Conservation (phyloP, 164 flowering plant genomes). For the Litsea cubeba region DNA sequence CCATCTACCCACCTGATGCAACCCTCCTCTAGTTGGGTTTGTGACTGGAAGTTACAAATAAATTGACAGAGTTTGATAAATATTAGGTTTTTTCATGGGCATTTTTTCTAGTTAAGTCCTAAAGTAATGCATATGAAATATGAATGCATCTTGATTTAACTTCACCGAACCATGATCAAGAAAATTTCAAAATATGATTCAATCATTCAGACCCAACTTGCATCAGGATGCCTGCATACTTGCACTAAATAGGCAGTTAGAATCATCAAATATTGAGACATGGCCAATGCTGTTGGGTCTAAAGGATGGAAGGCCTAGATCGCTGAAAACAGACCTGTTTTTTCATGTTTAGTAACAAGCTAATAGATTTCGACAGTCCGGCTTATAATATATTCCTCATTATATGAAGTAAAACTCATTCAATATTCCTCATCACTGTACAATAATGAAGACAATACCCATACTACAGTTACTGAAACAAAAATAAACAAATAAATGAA, state of each 20-base stretch:
- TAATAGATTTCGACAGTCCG: neutral
- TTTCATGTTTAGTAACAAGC: neutral
- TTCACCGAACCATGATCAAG: too few relatives aligned
- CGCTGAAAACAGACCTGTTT: too few relatives aligned
- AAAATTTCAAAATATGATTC: neutral
- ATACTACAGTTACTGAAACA: neutral
- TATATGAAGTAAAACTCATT: too few relatives aligned
- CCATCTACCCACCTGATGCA: too few relatives aligned
- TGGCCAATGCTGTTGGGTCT: neutral
- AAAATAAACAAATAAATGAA: too few relatives aligned
- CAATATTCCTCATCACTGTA: neutral
- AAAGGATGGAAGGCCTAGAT: neutral
- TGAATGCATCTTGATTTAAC: too few relatives aligned
- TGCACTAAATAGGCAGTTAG: neutral
- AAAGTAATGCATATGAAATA: too few relatives aligned
- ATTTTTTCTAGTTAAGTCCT: too few relatives aligned
- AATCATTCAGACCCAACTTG: neutral
- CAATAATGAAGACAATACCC: neutral
- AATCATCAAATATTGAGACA: neutral
- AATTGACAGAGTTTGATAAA: too few relatives aligned
- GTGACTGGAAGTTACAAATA: too few relatives aligned
- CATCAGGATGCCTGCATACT: neutral
- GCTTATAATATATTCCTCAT: neutral
- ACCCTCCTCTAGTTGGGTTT: too few relatives aligned
- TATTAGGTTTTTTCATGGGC: too few relatives aligned